Evolutionary conservation across 345 rosid genomes (phyloP).

Genomic region (Gossypium mustelinum): DNA sequence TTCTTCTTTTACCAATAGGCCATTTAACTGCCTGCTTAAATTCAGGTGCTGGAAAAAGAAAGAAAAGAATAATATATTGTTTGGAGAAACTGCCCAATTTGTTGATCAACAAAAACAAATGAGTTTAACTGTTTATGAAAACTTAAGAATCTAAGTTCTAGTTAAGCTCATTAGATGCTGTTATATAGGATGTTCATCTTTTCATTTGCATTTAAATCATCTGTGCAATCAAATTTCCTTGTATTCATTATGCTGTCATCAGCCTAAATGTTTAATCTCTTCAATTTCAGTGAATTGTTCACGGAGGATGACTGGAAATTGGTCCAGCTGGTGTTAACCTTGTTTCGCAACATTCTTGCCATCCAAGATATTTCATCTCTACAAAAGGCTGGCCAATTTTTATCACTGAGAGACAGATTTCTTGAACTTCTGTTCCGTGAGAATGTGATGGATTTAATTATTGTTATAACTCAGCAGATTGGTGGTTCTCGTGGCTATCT

Average conservation of each 20-base stretch:
- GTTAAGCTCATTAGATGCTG: slow-evolving; percentile 2
- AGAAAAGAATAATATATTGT: background rate
- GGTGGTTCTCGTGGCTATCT: slow-evolving; percentile 48
- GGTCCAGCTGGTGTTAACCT: slow-evolving; percentile 81
- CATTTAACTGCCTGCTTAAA: background rate
- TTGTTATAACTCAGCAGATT: slow-evolving; percentile 64
- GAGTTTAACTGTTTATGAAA: background rate
- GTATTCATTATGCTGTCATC: background rate
- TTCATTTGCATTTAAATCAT: background rate
- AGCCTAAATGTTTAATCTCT: background rate
- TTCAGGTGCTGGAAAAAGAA: background rate
- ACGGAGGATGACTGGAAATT: slow-evolving; percentile 96
- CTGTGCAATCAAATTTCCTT: background rate
- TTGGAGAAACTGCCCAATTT: background rate
- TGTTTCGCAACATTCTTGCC: slow-evolving; percentile 83
- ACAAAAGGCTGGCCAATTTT: slow-evolving; percentile 64
- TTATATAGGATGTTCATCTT: background rate
- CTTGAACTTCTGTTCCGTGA: slow-evolving; percentile 71
- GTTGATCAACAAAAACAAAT: background rate
- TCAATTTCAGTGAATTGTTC: slow-evolving; percentile 58
- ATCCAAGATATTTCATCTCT: slow-evolving; percentile 59
- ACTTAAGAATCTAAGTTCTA: background rate
- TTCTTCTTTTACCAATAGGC: slow-evolving; percentile 52
- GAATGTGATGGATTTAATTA: slow-evolving; percentile 71
- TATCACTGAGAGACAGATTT: slow-evolving; percentile 78